phyloP scores from a whole-genome alignment of 306 rosid genomes.

The Senna siamea region DNA sequence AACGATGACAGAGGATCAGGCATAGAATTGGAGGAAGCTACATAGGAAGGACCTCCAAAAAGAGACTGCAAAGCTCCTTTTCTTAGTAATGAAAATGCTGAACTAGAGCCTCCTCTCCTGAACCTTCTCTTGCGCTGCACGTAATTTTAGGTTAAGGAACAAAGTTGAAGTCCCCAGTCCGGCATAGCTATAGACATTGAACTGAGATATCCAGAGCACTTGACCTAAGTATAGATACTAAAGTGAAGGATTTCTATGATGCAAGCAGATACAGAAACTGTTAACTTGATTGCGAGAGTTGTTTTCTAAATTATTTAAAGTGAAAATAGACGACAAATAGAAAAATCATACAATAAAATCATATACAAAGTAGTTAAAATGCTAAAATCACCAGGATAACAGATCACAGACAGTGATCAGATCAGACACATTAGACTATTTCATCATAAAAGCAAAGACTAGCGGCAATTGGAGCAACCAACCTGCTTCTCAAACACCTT shows the following conservation, averaged over 20 bases:
- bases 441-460: neutral
- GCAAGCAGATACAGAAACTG: neutral
- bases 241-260: neutral
- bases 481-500: too few relatives aligned
- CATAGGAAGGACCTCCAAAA: conserved; percentile 71
- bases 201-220: neutral
- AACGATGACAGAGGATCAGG: conserved; percentile 88
- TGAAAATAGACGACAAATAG: neutral
- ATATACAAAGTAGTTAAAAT: neutral
- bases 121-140: conserved; percentile 81
- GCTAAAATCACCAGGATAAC: neutral
- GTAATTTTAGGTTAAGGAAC: conserved; percentile 70
- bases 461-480: neutral
- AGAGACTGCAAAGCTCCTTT: conserved; percentile 78
- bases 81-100: conserved; percentile 73
- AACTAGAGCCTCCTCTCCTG: conserved; percentile 66
- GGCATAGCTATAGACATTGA: neutral
- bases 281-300: neutral
- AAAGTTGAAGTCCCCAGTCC: neutral
- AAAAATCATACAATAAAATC: too few relatives aligned
- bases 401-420: neutral
- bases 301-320: neutral
- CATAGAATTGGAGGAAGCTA: conserved; percentile 55
- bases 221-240: neutral
- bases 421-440: conserved; percentile 4